phyloP scores from a whole-genome alignment of 495 filamentous ascomycete species.

The Bombardia bombarda region DNA sequence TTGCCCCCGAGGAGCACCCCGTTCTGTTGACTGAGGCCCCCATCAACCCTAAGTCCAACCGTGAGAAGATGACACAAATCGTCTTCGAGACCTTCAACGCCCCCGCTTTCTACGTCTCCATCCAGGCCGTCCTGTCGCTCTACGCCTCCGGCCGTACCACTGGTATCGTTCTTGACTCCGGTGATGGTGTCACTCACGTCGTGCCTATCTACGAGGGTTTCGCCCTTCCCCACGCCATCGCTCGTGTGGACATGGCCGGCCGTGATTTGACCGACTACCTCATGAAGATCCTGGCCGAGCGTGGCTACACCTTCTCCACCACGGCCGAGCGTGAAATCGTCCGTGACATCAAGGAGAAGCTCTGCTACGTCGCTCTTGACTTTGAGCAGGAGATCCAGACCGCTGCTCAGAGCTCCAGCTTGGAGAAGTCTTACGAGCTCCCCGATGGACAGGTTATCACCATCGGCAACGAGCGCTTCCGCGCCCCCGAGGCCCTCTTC shows the following conservation, averaged over 20 bases:
- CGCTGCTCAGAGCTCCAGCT: slow-evolving; percentile 86
- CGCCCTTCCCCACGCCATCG: slow-evolving; percentile 97
- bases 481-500: slow-evolving; percentile 98
- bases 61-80: slow-evolving; percentile 99
- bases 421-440: slow-evolving; percentile 99
- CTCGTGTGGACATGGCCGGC: slow-evolving; percentile 99
- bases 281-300: slow-evolving; percentile 99
- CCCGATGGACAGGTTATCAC: slow-evolving; percentile 99
- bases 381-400: slow-evolving; percentile 99
- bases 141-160: slow-evolving; percentile 99
- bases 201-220: slow-evolving; percentile 99
- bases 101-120: slow-evolving; percentile 99
- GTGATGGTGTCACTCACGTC: slow-evolving; percentile 99
- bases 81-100: slow-evolving; percentile 99
- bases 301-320: slow-evolving; percentile 98
- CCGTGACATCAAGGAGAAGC: slow-evolving; percentile 99
- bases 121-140: slow-evolving; percentile 97
- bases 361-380: slow-evolving; percentile 98
- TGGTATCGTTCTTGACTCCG: slow-evolving; percentile 99
- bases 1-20: slow-evolving; percentile 99
- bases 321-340: slow-evolving; percentile 99
- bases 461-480: slow-evolving; percentile 99
- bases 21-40: slow-evolving; percentile 98
- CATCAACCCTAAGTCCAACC: slow-evolving; percentile 99
- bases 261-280: slow-evolving; percentile 99